Evolutionary conservation across 2,329 filamentous ascomycete genomes (phyloP).

Genomic region (Talaromyces piceae): DNA sequence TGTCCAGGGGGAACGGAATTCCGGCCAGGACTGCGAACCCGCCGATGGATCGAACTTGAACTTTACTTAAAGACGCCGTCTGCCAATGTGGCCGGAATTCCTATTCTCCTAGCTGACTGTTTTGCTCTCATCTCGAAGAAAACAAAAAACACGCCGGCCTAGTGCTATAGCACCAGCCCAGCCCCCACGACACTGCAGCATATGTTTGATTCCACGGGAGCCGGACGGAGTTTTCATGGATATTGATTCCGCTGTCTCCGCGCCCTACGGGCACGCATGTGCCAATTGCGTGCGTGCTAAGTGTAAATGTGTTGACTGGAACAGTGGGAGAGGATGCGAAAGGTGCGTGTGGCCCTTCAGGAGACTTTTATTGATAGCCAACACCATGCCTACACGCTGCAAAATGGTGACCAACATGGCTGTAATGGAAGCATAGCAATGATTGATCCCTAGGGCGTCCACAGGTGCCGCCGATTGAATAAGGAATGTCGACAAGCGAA

Average conservation of each 20-base stretch:
- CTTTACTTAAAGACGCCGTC: background rate
- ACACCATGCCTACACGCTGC: background rate
- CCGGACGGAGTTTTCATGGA: background rate
- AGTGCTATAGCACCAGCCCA: background rate
- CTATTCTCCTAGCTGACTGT: background rate
- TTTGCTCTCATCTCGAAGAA: background rate
- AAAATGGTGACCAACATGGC: background rate
- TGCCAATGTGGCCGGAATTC: background rate
- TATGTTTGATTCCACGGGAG: background rate
- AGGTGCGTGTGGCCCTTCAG: background rate
- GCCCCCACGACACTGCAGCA: background rate
- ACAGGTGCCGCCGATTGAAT: constrained; percentile 35
- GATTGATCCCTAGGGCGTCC: background rate
- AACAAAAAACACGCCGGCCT: background rate
- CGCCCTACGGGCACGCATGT: background rate
- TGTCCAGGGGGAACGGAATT: background rate
- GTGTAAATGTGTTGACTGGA: background rate
- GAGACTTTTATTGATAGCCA: background rate
- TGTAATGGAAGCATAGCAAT: background rate
- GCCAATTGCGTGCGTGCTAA: background rate
- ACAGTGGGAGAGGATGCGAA: background rate
- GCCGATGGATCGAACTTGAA: background rate
- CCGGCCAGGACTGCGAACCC: background rate
- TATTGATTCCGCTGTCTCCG: background rate
- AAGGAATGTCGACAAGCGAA: constrained; percentile 33